phyloP scores from a whole-genome alignment of 106 monocot species.

The Ottelia alismoides region DNA sequence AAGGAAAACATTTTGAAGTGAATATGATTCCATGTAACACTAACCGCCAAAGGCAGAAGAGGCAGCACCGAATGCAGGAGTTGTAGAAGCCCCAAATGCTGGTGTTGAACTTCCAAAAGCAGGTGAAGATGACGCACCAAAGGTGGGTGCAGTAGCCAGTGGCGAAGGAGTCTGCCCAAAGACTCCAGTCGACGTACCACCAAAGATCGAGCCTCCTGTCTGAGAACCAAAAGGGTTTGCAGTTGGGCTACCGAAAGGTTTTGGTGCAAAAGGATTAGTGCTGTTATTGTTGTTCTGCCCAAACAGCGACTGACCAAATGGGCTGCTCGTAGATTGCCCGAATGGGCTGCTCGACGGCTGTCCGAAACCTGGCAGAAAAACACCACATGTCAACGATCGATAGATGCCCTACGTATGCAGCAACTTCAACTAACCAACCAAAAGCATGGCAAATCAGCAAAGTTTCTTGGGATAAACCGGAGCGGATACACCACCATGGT shows the following conservation, averaged over 20 bases:
- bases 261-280: constrained; percentile 51
- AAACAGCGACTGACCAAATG: constrained; percentile 62
- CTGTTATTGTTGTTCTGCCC: constrained; percentile 38
- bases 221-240: constrained; percentile 41
- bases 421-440: background rate
- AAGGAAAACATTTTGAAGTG: too few species aligned
- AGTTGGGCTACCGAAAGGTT: constrained; percentile 58
- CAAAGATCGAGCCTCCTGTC: constrained; percentile 51
- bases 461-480: too few species aligned
- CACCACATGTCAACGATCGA: too few species aligned
- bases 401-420: constrained; percentile 31
- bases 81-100: constrained; percentile 52
- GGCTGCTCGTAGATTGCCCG: constrained; percentile 63
- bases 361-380: too few species aligned
- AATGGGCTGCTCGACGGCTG: too few species aligned
- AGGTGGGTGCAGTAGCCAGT: constrained; percentile 22
- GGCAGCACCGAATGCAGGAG: constrained; percentile 61
- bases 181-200: constrained; percentile 72
- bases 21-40: too few species aligned
- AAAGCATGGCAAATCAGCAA: background rate
- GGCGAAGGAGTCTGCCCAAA: constrained; percentile 47
- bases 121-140: constrained; percentile 46
- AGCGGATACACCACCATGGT: too few species aligned
- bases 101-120: constrained; percentile 50
- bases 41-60: constrained; percentile 58